Percentiles rank a stretch among this genome's conserved stretches.
phyloP scores from a whole-genome alignment of 2,329 filamentous ascomycete species.

The Erysiphe neolycopersici region DNA sequence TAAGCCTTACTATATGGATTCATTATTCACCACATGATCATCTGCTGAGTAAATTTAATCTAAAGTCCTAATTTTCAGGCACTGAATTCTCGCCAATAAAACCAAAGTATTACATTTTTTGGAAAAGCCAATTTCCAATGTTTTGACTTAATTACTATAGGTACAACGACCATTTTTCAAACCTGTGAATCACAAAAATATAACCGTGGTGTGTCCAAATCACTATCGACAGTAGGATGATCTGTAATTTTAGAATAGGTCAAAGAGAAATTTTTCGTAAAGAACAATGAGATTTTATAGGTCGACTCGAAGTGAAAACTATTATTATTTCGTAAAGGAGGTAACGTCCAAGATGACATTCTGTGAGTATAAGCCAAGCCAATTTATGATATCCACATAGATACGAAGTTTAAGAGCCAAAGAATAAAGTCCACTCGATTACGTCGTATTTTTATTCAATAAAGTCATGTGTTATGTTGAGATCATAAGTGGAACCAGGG shows the following conservation, averaged over 20 bases:
- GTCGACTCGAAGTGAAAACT: conserved; percentile 6
- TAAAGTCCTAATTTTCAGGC: neutral
- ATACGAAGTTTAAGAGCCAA: conserved; percentile 14
- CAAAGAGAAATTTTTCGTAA: conserved; percentile 13
- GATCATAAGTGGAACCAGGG: conserved; percentile 11
- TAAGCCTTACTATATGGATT: neutral
- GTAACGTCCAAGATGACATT: conserved; percentile 12
- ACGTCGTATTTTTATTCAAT: conserved; percentile 12
- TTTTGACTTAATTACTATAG: neutral
- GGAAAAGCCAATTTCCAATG: neutral
- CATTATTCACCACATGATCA: neutral
- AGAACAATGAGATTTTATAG: conserved; percentile 13
- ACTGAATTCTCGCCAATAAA: neutral
- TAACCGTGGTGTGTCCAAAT: conserved; percentile 36
- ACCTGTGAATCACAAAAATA: conserved; percentile 20
- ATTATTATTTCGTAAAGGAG: conserved; percentile 4
- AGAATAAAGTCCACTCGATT: conserved; percentile 11
- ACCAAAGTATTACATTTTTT: neutral
- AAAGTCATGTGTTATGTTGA: conserved; percentile 6
- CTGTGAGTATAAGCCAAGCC: conserved; percentile 10
- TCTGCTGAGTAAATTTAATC: neutral
- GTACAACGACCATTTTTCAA: conserved; percentile 6
- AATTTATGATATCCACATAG: conserved; percentile 12
- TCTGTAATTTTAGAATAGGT: conserved; percentile 19
- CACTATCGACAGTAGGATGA: conserved; percentile 30